Conservation (phyloP, 2,329 filamentous ascomycete species). For the Bipolaris cookei region DNA sequence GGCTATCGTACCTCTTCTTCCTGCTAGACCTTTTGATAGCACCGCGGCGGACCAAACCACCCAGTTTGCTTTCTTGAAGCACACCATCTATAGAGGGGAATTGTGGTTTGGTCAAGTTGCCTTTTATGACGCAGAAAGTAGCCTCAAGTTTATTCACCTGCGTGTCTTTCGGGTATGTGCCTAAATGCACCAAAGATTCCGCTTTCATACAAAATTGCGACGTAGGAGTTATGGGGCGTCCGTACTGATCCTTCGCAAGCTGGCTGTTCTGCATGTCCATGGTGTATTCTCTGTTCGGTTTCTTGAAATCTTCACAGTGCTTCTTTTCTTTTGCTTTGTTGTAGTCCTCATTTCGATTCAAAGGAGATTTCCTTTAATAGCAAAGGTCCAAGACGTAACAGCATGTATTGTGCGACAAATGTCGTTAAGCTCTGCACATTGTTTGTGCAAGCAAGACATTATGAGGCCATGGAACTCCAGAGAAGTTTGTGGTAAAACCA, state of each 20-base stretch:
- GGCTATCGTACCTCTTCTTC: background rate
- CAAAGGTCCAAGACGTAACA: background rate
- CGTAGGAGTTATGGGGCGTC: background rate
- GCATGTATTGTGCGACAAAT: background rate
- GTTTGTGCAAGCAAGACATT: conserved; percentile 4
- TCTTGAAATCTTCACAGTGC: background rate
- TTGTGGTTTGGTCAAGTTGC: background rate
- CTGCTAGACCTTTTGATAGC: conserved; percentile 2
- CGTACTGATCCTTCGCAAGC: background rate
- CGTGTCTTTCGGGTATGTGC: background rate
- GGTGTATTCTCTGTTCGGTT: background rate
- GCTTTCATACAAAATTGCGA: background rate
- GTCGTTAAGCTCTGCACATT: background rate
- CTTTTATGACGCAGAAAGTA: background rate
- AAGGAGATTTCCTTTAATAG: background rate
- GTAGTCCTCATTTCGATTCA: background rate
- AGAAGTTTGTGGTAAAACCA: background rate
- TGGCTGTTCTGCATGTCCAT: background rate
- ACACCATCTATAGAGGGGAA: background rate
- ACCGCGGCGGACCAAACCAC: background rate
- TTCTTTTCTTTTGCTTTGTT: background rate
- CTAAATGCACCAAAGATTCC: background rate
- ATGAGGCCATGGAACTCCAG: background rate
- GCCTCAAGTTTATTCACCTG: background rate
- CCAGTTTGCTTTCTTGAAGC: background rate